A percentile compares a stretch with the other conserved stretches of the same genome.
Evolutionary conservation across 257 asterid genomes (phyloP).

Genomic region (Plectranthus barbatus): DNA sequence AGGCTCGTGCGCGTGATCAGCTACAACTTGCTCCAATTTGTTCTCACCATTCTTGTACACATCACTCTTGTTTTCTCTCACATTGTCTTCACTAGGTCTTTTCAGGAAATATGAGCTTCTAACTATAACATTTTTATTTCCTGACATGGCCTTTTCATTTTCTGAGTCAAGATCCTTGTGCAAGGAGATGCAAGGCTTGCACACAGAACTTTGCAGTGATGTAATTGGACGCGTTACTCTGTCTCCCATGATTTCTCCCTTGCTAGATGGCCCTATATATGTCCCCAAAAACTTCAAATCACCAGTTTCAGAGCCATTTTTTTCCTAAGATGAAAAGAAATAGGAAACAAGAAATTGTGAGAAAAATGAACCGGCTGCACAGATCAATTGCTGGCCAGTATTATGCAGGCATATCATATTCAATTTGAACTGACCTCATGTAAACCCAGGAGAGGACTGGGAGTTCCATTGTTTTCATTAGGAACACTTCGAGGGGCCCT

Average conservation of each 20-base stretch:
- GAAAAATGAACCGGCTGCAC: neutral
- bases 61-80: constrained; percentile 22
- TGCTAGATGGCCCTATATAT: constrained; percentile 24
- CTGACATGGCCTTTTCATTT: constrained; percentile 21
- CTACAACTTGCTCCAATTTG: constrained; percentile 6
- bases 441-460: constrained; percentile 13
- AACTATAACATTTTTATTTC: constrained; percentile 28
- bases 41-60: constrained; percentile 8
- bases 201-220: constrained; percentile 28
- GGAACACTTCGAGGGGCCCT: constrained; percentile 56
- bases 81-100: constrained; percentile 22
- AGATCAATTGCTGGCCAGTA: neutral
- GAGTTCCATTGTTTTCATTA: constrained; percentile 26
- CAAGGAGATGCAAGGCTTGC: constrained; percentile 54
- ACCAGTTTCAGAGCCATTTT: constrained; percentile 14
- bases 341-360: neutral
- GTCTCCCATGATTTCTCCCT: constrained; percentile 16
- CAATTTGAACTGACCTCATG: constrained; percentile 25
- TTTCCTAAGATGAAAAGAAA: constrained; percentile 31
- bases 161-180: constrained; percentile 38
- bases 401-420: constrained; percentile 5
- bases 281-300: constrained; percentile 24
- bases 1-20: constrained; percentile 9
- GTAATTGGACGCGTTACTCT: constrained; percentile 16
- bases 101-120: constrained; percentile 57